These are phyloP conservation scores for Chrysoporthe puriensis DNA, from an alignment of 2,329 filamentous ascomycete genomes.

Conservation along the genomic window DNA sequence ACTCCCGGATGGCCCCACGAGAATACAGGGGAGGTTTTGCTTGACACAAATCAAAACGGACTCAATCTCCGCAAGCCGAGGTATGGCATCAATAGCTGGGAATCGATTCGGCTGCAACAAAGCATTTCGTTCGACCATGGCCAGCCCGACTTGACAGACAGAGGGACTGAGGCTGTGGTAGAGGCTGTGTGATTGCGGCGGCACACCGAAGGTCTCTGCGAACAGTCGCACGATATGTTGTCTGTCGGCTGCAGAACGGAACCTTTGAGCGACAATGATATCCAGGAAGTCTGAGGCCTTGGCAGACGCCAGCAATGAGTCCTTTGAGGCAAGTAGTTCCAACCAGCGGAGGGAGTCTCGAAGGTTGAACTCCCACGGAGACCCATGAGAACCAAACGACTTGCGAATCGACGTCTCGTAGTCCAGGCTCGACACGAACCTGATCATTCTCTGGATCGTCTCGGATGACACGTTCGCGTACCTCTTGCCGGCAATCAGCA, in stretches of 20 bases:
- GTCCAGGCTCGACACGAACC: conserved; percentile 81
- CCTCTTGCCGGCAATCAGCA: conserved; percentile 77
- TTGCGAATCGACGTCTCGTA: conserved; percentile 65
- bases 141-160: conserved; percentile 80
- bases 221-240: conserved; percentile 69
- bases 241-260: conserved; percentile 74
- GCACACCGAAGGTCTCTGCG: conserved; percentile 60
- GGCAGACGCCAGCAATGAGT: conserved; percentile 64
- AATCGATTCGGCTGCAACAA: conserved; percentile 56
- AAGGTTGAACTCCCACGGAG: conserved; percentile 95
- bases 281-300: conserved; percentile 75
- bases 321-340: conserved; percentile 65
- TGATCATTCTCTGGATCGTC: conserved; percentile 70
- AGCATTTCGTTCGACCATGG: conserved; percentile 65
- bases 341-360: conserved; percentile 90
- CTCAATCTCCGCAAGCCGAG: conserved; percentile 75
- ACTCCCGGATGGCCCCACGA: conserved; percentile 82
- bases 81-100: conserved; percentile 53
- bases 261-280: conserved; percentile 84
- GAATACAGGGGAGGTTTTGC: conserved; percentile 84
- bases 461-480: conserved; percentile 67
- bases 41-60: conserved; percentile 86
- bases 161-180: conserved; percentile 70
- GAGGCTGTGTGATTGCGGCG: conserved; percentile 63
- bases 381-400: conserved; percentile 64